Base-by-base conservation (phyloP, 208 protist genomes). In the Trichomonas vaginalis region DNA sequence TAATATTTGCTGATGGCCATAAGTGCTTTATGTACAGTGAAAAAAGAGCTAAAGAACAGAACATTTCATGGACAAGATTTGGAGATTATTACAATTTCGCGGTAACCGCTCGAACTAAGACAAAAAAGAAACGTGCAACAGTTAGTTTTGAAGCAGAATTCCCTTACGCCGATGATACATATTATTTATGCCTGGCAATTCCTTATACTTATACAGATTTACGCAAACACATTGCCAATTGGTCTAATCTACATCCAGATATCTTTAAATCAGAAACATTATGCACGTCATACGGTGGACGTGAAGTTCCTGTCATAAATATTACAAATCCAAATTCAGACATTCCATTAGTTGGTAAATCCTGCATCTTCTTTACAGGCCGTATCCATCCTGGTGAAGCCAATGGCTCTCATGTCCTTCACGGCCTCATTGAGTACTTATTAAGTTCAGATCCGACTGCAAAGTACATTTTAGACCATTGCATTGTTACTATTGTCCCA, bases 361-460 rank as follows among this genome's bases (percentile, higher is more conserved):
- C 96, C 37, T 96, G 95, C 15, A 62, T 98, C 79, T 96, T 99
- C 35, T 96, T 99, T 15, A 97, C 98, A 0, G 98, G 98, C 0
- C 98, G 99, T 21, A 98, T 99, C 21, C 99, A 99, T 96, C 99
- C 99, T 0, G 99, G 99, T 37, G 99, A 99, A 97, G 98, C 98
- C 42, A 98, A 98, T 96, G 97, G 98, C 0, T 98, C 97, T 95
- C 99, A 98, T 97, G 98, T 99, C 82, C 98, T 99, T 97, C 97
- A 99, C 49, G 99, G 98, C 8, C 40, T 88, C 14, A 88, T 88
- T 88, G 82, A 88, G 0, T 88, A 45, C 47, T 88, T 88, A 32
- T 9, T 88, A 10, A 45, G 35, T 47, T 35, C 42, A 45, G 39
- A 88, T 47, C 82, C 82, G 47, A 46, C 17, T 3, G 82, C 82